Percentiles rank a stretch among this genome's conserved stretches.
These are phyloP conservation scores for Tuber borchii DNA, from an alignment of 495 filamentous ascomycete genomes.

Conservation along the genomic window DNA sequence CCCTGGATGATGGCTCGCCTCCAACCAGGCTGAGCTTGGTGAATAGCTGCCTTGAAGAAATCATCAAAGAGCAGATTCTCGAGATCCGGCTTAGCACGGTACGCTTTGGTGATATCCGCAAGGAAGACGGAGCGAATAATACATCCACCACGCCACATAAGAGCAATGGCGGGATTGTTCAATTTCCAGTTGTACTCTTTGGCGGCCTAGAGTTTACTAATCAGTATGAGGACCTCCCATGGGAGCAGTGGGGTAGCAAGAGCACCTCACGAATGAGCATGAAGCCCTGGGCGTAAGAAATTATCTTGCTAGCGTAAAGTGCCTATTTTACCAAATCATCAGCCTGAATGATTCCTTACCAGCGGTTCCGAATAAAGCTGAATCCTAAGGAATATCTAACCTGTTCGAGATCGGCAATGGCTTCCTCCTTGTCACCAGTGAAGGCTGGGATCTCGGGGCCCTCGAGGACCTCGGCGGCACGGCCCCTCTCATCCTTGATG, in stretches of 20 bases:
- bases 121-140: slow-evolving; percentile 99
- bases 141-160: slow-evolving; percentile 99
- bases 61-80: slow-evolving; percentile 98
- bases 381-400: slow-evolving; percentile 17
- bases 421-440: slow-evolving; percentile 80
- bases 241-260: slow-evolving; percentile 12
- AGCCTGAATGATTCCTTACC: slow-evolving; percentile 17
- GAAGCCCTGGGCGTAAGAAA: slow-evolving; percentile 98
- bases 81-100: slow-evolving; percentile 87
- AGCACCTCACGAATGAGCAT: slow-evolving; percentile 98
- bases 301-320: slow-evolving; percentile 98
- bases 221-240: slow-evolving; percentile 32
- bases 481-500: slow-evolving; percentile 85
- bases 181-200: slow-evolving; percentile 96
- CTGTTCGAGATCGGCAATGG: slow-evolving; percentile 95
- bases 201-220: slow-evolving; percentile 58
- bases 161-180: slow-evolving; percentile 98
- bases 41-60: slow-evolving; percentile 98
- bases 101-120: slow-evolving; percentile 96
- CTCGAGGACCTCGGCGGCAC: slow-evolving; percentile 69
- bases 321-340: slow-evolving; percentile 46
- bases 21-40: slow-evolving; percentile 93
- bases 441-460: slow-evolving; percentile 71
- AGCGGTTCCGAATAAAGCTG: neutral
- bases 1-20: slow-evolving; percentile 87